Evolutionary conservation across 2,329 filamentous ascomycete genomes (phyloP).

Genomic region (Talaromyces piceae): DNA sequence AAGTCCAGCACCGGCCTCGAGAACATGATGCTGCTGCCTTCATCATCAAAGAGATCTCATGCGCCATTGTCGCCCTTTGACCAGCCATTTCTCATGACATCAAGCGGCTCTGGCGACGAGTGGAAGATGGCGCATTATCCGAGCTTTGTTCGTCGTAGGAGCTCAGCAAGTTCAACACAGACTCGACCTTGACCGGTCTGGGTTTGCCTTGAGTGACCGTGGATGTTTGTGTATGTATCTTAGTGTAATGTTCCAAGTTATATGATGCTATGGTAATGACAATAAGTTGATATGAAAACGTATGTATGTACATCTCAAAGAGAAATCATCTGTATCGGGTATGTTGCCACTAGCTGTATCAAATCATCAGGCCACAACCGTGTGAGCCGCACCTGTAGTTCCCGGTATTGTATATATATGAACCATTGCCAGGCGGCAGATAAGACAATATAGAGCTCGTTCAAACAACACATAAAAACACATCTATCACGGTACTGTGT

Average conservation of each 20-base stretch:
- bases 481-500: no score
- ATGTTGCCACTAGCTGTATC: no score
- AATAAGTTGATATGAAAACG: not conserved
- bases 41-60: slow-evolving; percentile 15
- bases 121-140: slow-evolving; percentile 9
- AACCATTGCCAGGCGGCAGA: no score
- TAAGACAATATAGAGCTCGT: no score
- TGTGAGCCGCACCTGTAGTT: no score
- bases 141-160: slow-evolving; percentile 2
- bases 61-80: slow-evolving; percentile 4
- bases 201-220: not conserved
- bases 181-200: slow-evolving; percentile 2
- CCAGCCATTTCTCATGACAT: slow-evolving; percentile 8
- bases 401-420: no score
- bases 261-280: slow-evolving; percentile 4
- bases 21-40: slow-evolving; percentile 7
- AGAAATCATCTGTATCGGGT: no score
- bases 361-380: no score
- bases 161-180: slow-evolving; percentile 10
- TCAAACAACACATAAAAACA: no score
- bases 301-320: no score
- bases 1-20: slow-evolving; percentile 12
- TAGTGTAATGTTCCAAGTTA: not conserved
- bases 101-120: slow-evolving; percentile 6
- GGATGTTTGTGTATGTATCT: slow-evolving; percentile 1